Base-by-base conservation (phyloP, 139 green algal species). In the Astrephomene gubernaculifera region DNA sequence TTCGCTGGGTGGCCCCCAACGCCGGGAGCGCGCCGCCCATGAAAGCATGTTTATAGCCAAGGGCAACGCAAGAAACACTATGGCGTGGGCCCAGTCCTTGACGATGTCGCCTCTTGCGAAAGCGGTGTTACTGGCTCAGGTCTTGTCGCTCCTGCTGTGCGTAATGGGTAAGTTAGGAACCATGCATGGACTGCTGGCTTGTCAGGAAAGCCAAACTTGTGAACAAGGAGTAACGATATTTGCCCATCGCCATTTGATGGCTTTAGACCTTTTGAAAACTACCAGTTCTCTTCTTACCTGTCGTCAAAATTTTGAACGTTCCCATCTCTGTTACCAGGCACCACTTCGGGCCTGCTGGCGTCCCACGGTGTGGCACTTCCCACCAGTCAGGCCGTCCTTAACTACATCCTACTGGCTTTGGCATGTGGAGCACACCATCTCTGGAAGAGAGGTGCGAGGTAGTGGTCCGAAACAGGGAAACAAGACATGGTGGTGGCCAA, bases 341-440 rank as follows among this genome's bases (percentile, higher is more conserved):
- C 89, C 25, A 92, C 79, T 24, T 94, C 90, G 27, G 70, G 80
- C 0, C 31, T 87, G 0, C 83, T 96, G 0, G 91, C 89, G 0
- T 45, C 45, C 19, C 87, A 86, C 41, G 93, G 92, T 39, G 53
- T 96, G 4, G 90, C 89, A 31, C 74, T 89, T 27, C 94, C 94
- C 29, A 91, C 93, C 0, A 89, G 88, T 1, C 94, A 97, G 78
- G 88, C 89, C 0, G 79, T 91, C 21, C 52, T 96, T 45, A 95
- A 93, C 86, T 97, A 97, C 82, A 21, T 75, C 38, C 86, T 96
- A 61, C 87, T 96, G n/a, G 86, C 79, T 0, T 0, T 89, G 0
- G 85, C 87, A 2, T 94, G 87, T 54, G 87, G 85, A 27, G 45
- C 3, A 2, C n/a, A 67, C 45, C 64, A 78, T 76, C 44, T 87